A percentile compares a stretch with the other conserved stretches of the same genome.
phyloP scores from a whole-genome alignment of 1,284 basidiomycete species.

The Thelephora terrestris region DNA sequence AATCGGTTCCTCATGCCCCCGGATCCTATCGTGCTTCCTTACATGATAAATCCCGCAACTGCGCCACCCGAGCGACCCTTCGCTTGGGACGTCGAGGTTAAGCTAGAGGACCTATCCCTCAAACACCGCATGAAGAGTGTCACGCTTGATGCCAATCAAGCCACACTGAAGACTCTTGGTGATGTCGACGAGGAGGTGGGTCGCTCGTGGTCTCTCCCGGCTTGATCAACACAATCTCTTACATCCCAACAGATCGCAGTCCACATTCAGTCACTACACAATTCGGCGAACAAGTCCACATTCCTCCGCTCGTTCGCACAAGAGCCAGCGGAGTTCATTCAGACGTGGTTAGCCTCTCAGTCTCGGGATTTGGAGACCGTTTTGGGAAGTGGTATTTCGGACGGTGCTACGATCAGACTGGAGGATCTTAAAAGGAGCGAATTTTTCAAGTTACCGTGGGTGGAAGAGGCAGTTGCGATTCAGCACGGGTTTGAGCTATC shows the following conservation, averaged over 20 bases:
- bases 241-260: constrained; percentile 52
- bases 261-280: constrained; percentile 74
- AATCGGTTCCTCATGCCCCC: constrained; percentile 73
- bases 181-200: constrained; percentile 82
- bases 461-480: constrained; percentile 57
- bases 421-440: constrained; percentile 86
- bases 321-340: constrained; percentile 75
- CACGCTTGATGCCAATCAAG: constrained; percentile 63
- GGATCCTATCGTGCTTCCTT: constrained; percentile 84
- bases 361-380: constrained; percentile 84
- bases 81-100: constrained; percentile 86
- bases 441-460: constrained; percentile 87
- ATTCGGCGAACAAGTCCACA: constrained; percentile 77
- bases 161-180: constrained; percentile 55
- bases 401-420: constrained; percentile 72
- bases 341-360: no score
- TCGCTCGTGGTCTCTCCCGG: background rate
- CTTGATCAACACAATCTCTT: constrained; percentile 46
- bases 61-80: constrained; percentile 52
- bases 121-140: constrained; percentile 71
- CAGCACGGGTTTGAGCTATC: constrained; percentile 36
- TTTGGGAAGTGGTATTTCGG: constrained; percentile 75
- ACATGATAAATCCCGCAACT: constrained; percentile 51
- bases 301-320: constrained; percentile 81
- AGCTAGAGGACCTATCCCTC: constrained; percentile 72